Evolutionary conservation across 1,284 basidiomycete genomes (phyloP), one percentile per base, ranked within the genome.

Genomic region (Boletus mariae): DNA sequence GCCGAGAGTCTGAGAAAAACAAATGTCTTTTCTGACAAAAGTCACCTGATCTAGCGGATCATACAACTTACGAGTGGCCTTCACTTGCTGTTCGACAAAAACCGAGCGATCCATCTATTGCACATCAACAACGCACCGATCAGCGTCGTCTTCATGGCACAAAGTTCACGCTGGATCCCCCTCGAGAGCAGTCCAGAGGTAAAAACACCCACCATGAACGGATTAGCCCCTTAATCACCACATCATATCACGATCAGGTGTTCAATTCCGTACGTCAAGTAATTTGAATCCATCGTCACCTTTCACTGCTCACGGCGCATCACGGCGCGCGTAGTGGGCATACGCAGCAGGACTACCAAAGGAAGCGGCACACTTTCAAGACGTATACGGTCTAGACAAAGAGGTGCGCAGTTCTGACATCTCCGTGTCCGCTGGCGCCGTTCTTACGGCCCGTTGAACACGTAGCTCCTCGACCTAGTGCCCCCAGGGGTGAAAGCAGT

Each of bases 381-480:
- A 96, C 67, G 78, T 94, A 35, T 95, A 84, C 64, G 91, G 90
- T 2, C 74, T 95, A 31, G 93, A 95, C 58, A 70, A 78, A 1
- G 89, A 87, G 62, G 86, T 86, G 51, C 34, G 73, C 28, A 13
- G 17, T 53, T 23, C 8, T 15, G 7, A 3, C 4, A 17, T 26
- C 20, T 26, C 20, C 15, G 29, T 29, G n/a, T 25, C 49, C 28
- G 13, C 15, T 15, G 17, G 26, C 15, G 28, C 15, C 4, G 23
- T 26, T 17, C 23, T 41, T 25, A 49, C 20, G 5, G 6, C 12
- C 10, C 31, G 23, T 7, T 12, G 7, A 7, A 26, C 35, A 49
- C 6, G 11, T 9, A 93, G 81, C 78, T 94, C 31, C 80, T 93
- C 1, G 71, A 59, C 0, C 77, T 90, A 65, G 84, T 92, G 0